Base-by-base conservation (phyloP, 306 rosid species). In the Carpinus viminea region DNA sequence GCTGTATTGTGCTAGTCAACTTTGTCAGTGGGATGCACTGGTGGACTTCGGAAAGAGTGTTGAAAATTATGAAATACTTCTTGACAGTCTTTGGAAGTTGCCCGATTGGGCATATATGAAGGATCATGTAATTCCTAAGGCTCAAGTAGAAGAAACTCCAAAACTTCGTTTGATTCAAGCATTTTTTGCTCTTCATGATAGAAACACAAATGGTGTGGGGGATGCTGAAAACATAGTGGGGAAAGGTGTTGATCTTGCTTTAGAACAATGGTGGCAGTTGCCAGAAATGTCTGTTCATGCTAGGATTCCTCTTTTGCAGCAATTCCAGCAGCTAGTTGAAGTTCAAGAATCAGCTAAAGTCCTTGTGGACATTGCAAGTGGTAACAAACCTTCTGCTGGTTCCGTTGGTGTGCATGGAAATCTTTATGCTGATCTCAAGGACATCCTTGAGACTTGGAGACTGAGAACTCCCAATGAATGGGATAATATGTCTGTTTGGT, bases 231-330 rank as follows among this genome's bases (percentile, higher is more conserved):
- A 89, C 82, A 89, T 86, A 79, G 94, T 96, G 75, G 96, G 88
- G 74, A 96, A 93, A 86, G 98, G 97, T 46, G 97, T 96, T 70
- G 97, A 96, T 81, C 97, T 90, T 80, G 96, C 99, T 76, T 84
- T 96, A 78, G 99, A 96, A 81, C 99, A 93, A 69, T 96, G 99
- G 99, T 96, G 99, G 99, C 99, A 96, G 74, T 86, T 96, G 76
- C 99, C 99, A 28, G 97, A 93, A 89, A 91, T 93, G 97, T 93
- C 98, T 76, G 92, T 96, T 81, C 91, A 96, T 91, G 90, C 99
- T 79, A 89, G 97, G 87, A 91, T 96, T 82, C 97, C 98, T 74
- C 98, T 96, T 66, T 89, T 96, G 85, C 98, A 93, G 90, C 99
- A 96, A 79, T 96, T 96, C 88, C 99, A 96, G 81, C 98, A 93